Base-by-base conservation (phyloP, 495 filamentous ascomycete species). In the Penicillium alfredii region DNA sequence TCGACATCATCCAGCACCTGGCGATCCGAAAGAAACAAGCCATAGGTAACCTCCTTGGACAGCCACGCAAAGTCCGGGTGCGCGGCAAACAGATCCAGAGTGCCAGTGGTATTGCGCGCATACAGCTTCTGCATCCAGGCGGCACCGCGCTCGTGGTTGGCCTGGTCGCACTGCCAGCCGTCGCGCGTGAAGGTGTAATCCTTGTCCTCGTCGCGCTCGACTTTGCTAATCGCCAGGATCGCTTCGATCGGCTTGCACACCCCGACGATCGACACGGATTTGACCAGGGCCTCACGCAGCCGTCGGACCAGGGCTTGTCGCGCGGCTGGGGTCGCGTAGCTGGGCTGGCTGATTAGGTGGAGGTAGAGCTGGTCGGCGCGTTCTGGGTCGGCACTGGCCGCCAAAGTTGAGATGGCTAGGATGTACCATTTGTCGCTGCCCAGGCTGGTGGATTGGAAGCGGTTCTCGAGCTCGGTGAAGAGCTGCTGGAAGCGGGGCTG, bases 341-440 rank as follows among this genome's bases (percentile, higher is more conserved):
- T 38, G 4, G 63, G 57, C 38, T 71, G 61, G 28, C 46, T 45
- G 51, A 59, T 66, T 13, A 77, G 59, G 43, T 74, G 60, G 19
- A 65, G 59, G 50, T 76, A 77, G 18, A 77, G 63, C 15, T 64
- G 60, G 27, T 60, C 66, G 24, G 58, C 58, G 27, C 65, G 59
- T 16, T 73, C 64, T 6, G 69, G 68, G 30, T 73, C 66, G 2
- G 63, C 56, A 17, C 66, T 55, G 12, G 64, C 68, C 17, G 58
- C 61, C 23, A 74, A 45, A 0, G 67, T 64, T n/a, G 70, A 36
- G 3, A 61, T 53, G 5, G 68, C 69, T 3, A 77, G 58, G 16
- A 81, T 63, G 36, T 76, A 73, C 76, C 77, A 81, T 59, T 71
- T 70, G 24, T 76, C 71, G 17, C 44, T 44, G 17, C 72, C 71